Evolutionary conservation across 805 yeast genomes (phyloP).

Genomic region (Metschnikowia noctiluminum): DNA sequence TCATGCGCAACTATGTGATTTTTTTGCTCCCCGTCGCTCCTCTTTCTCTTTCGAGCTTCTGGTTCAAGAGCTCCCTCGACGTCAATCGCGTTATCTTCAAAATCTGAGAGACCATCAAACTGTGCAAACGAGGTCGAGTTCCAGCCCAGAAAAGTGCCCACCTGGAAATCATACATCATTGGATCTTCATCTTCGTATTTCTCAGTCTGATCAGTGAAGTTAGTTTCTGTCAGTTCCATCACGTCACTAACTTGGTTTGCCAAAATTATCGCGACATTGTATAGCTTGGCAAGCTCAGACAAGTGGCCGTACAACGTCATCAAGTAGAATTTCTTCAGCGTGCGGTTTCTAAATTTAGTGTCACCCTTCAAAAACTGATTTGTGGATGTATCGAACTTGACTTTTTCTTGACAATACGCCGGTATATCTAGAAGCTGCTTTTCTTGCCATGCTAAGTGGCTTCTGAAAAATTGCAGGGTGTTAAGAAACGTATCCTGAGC

Average conservation of each 20-base stretch:
- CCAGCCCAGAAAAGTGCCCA: slow-evolving; percentile 79
- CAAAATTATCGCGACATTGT: slow-evolving; percentile 59
- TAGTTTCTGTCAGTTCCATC: slow-evolving; percentile 3
- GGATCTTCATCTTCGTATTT: slow-evolving; percentile 21
- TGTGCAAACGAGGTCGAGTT: slow-evolving; percentile 25
- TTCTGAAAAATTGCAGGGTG: slow-evolving; percentile 11
- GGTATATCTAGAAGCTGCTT: slow-evolving; percentile 7
- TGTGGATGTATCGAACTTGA: slow-evolving; percentile 28
- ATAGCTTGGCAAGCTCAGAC: slow-evolving; percentile 43
- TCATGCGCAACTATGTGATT: neutral
- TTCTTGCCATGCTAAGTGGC: slow-evolving; percentile 14
- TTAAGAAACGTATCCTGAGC: slow-evolving; percentile 44
- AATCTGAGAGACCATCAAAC: neutral
- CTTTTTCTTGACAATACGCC: slow-evolving; percentile 8
- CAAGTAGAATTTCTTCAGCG: slow-evolving; percentile 41
- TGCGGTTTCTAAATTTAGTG: slow-evolving; percentile 22
- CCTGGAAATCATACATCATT: slow-evolving; percentile 56
- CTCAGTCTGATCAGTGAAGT: neutral
- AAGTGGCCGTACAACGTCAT: slow-evolving; percentile 46
- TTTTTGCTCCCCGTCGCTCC: neutral
- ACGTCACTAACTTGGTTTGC: slow-evolving; percentile 80
- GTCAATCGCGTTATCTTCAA: neutral
- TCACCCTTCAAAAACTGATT: slow-evolving; percentile 20
- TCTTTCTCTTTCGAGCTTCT: neutral
- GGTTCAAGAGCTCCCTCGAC: neutral